Base-by-base conservation (phyloP, 805 yeast genomes). In the Candida glaebosa region DNA sequence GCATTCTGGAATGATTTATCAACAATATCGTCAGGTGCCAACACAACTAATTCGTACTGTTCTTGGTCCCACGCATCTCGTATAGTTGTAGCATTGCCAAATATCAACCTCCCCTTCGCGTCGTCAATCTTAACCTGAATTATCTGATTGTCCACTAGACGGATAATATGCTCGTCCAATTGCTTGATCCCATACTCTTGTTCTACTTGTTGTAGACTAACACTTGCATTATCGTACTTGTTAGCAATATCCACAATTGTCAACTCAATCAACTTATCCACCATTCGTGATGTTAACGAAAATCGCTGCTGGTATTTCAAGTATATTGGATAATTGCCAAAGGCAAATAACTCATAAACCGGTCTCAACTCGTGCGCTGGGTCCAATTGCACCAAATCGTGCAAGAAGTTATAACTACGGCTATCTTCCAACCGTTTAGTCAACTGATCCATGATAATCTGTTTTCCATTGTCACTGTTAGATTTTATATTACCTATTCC, bases 331-430 rank as follows among this genome's bases (percentile, higher is more conserved):
- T 52, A 51, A 37, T 54, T 56, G 2, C 75, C 75, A 46, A 63
- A 67, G 2, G 71, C 52, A 45, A 67, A 68, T 24, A 69, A 53
- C 51, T 69, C 75, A 5, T 63, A 25, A 5, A 10, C 12, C 5
- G 9, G 9, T 28, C 16, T 28, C 31, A 28, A 10, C n/a, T n/a
- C 16, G 14, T 28, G 31, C 4, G 68, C 62, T 37, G 61, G 60
- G 7, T 49, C 40, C 19, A 40, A 39, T 9, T 37, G 34, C 9
- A 35, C 12, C 19, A 35, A 16, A 30, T 35, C 38, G 25, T 35
- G 24, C 6, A 35, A 24, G 31, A 14, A 35, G 18, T 35, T 35
- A 31, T 24, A 35, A 12, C 24, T 35, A 12, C 26, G 17, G 16
- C 26, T 25, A 8, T 24, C 31, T 9, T 5, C 14, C 31, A 28